Conservation (phyloP, 2,329 filamentous ascomycete genomes). For the Pseudonectria foliicola region DNA sequence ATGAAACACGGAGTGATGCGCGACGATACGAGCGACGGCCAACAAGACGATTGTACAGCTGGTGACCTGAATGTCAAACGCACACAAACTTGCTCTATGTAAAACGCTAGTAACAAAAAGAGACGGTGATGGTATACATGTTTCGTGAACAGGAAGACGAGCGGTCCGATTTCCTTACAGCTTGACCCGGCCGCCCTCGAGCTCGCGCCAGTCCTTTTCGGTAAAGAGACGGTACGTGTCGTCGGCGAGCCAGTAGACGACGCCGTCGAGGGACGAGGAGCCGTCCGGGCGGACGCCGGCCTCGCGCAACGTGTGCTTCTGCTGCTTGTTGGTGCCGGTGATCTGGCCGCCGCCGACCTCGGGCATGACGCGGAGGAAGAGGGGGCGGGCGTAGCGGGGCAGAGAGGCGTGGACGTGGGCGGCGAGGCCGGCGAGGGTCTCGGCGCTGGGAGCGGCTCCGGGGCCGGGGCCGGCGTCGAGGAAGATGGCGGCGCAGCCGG, state of each 20-base stretch:
- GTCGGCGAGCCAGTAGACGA: constrained; percentile 58
- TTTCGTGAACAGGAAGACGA: too few species aligned
- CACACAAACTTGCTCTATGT: too few species aligned
- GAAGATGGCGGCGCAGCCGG: constrained; percentile 69
- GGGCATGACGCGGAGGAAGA: constrained; percentile 65
- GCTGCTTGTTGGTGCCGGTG: constrained; percentile 85
- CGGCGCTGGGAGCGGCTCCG: constrained; percentile 36
- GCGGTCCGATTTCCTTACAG: too few species aligned
- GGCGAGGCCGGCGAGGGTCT: constrained; percentile 52
- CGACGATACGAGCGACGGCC: too few species aligned
- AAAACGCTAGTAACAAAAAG: too few species aligned
- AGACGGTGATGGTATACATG: constrained; percentile 1
- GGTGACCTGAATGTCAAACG: too few species aligned
- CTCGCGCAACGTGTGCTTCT: constrained; percentile 65
- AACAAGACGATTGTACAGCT: too few species aligned
- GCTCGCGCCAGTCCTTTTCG: constrained; percentile 57
- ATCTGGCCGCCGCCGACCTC: constrained; percentile 49
- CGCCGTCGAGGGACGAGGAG: constrained; percentile 38
- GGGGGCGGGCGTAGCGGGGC: constrained; percentile 67
- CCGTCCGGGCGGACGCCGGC: constrained; percentile 62
- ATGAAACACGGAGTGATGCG: too few species aligned
- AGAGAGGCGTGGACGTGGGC: constrained; percentile 49
- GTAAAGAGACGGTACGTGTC: constrained; percentile 63
- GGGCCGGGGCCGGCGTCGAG: too few species aligned
- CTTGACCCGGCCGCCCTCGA: constrained; percentile 64